These are phyloP conservation scores for Fusarium longipes DNA, from an alignment of 2,329 filamentous ascomycete species.

Conservation along the genomic window DNA sequence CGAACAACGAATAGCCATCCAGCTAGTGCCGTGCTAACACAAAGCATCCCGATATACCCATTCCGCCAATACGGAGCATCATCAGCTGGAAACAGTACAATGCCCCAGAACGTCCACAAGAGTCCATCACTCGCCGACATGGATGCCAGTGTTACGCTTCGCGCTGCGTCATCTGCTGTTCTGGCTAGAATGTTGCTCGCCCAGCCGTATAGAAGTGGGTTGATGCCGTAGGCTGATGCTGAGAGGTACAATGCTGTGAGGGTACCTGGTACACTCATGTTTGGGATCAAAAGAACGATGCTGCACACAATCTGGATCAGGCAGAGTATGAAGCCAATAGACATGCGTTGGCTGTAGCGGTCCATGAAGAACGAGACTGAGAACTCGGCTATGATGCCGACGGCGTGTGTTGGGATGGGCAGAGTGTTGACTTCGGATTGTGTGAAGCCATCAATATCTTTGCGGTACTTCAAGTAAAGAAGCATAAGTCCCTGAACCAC, in stretches of 20 bases:
- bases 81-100: conserved; percentile 55
- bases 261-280: conserved; percentile 35
- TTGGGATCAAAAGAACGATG: conserved; percentile 32
- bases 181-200: conserved; percentile 39
- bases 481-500: conserved; percentile 44
- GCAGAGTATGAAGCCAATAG: conserved; percentile 27
- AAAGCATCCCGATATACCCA: conserved; percentile 46
- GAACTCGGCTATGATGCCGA: conserved; percentile 43
- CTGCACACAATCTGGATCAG: conserved; percentile 31
- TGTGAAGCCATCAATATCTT: conserved; percentile 32
- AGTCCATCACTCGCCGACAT: conserved; percentile 56
- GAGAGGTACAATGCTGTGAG: conserved; percentile 40
- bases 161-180: conserved; percentile 53
- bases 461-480: conserved; percentile 40
- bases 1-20: conserved; percentile 34
- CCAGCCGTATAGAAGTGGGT: conserved; percentile 44
- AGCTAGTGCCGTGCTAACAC: conserved; percentile 6
- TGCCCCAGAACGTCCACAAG: conserved; percentile 60
- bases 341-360: conserved; percentile 15
- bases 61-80: conserved; percentile 57
- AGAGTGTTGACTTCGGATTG: conserved; percentile 45
- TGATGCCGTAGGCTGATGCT: conserved; percentile 41
- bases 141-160: conserved; percentile 54
- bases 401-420: conserved; percentile 42
- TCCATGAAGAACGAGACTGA: conserved; percentile 38